Percentiles rank a stretch among this genome's conserved stretches.
These are phyloP conservation scores for Wickerhamia fluorescens DNA, from an alignment of 805 yeast species.

Conservation along the genomic window DNA sequence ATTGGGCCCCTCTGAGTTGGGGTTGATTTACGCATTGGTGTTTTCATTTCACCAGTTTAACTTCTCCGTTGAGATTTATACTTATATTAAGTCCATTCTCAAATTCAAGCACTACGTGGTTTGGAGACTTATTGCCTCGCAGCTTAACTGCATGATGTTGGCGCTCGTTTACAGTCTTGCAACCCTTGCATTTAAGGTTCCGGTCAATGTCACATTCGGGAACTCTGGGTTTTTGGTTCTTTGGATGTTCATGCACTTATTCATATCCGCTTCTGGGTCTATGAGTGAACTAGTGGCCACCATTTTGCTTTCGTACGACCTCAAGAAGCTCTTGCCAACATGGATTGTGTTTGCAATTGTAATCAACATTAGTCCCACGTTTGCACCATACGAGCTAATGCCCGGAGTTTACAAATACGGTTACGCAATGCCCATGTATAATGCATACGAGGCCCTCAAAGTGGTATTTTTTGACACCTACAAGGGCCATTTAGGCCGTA, in stretches of 20 bases:
- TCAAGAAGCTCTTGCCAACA: conserved; percentile 15
- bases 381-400: conserved; percentile 25
- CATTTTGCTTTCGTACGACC: conserved; percentile 12
- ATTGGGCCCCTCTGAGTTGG: conserved; percentile 27
- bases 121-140: conserved; percentile 23
- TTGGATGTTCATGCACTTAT: conserved; percentile 26
- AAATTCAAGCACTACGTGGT: conserved; percentile 18
- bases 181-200: conserved; percentile 26
- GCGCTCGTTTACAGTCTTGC: conserved; percentile 23
- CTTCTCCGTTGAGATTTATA: conserved; percentile 21
- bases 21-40: conserved; percentile 24
- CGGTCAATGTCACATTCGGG: conserved; percentile 19
- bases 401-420: conserved; percentile 29
- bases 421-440: conserved; percentile 31
- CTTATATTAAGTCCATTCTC: conserved; percentile 13
- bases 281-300: conserved; percentile 21
- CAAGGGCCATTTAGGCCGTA: conserved; percentile 25
- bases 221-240: conserved; percentile 25
- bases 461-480: conserved; percentile 29
- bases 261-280: conserved; percentile 20
- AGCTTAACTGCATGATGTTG: conserved; percentile 20
- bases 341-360: conserved; percentile 26
- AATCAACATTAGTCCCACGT: conserved; percentile 23
- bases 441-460: conserved; percentile 22
- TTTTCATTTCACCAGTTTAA: conserved; percentile 31